These are phyloP conservation scores for Lecanicillium sp. DNA, from an alignment of 2,329 filamentous ascomycete genomes.

Conservation along the genomic window DNA sequence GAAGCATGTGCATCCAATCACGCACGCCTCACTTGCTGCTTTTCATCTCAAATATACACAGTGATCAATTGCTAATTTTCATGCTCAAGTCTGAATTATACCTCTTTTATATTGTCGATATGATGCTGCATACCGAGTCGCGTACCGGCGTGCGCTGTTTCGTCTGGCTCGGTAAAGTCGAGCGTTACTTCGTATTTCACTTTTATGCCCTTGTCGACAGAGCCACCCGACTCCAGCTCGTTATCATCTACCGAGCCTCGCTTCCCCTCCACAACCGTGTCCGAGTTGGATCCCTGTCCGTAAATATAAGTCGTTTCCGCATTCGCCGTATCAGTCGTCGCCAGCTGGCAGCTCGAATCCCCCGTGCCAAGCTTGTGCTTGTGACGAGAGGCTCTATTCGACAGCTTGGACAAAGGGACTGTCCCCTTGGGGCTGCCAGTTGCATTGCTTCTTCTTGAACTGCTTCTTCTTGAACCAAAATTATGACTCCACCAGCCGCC, in stretches of 20 bases:
- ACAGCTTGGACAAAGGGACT: neutral
- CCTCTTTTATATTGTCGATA: too few relatives aligned
- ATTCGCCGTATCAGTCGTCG: neutral
- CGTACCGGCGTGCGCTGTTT: too few relatives aligned
- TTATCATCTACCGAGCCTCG: neutral
- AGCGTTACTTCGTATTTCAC: conserved; percentile 2
- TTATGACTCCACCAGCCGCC: conserved; percentile 11
- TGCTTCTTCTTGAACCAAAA: conserved; percentile 1
- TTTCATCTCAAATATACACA: too few relatives aligned
- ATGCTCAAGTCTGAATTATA: too few relatives aligned
- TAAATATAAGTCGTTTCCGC: neutral
- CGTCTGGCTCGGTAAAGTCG: neutral
- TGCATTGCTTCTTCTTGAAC: neutral
- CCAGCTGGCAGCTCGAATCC: conserved; percentile 3
- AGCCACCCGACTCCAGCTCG: neutral
- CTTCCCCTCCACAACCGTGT: conserved; percentile 2
- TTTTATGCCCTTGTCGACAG: neutral
- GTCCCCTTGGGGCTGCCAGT: neutral
- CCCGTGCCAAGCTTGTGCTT: neutral
- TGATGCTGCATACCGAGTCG: too few relatives aligned
- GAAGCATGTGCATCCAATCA: too few relatives aligned
- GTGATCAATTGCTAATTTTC: too few relatives aligned
- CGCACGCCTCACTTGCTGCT: too few relatives aligned
- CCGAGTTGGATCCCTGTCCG: neutral
- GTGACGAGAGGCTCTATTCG: neutral